Evolutionary conservation across 345 rosid species (phyloP).

Genomic region (Salix caprea): DNA sequence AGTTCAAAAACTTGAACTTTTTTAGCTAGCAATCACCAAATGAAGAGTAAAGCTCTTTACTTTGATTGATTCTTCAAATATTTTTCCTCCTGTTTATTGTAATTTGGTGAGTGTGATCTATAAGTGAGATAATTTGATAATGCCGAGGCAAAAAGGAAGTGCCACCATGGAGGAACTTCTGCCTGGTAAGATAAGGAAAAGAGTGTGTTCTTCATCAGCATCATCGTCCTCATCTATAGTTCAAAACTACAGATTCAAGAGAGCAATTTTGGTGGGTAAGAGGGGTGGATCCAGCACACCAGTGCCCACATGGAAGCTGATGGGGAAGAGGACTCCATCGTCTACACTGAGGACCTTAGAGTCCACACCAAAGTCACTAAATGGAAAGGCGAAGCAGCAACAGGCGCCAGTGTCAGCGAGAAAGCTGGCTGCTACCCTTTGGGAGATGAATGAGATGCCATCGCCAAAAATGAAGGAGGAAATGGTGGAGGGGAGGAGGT

Average conservation of each 20-base stretch:
- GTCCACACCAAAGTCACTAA: constrained; percentile 54
- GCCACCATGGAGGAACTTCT: constrained; percentile 52
- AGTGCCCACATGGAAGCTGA: constrained; percentile 78
- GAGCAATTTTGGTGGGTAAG: constrained; percentile 77
- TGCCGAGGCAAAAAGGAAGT: constrained; percentile 66
- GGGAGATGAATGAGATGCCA: constrained; percentile 99
- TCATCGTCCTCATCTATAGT: constrained; percentile 76
- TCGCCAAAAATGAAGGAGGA: constrained; percentile 52
- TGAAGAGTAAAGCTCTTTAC: neutral
- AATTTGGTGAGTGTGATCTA: neutral
- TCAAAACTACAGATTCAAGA: constrained; percentile 75
- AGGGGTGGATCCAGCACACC: constrained; percentile 87
- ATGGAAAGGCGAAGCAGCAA: constrained; percentile 40
- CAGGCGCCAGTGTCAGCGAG: constrained; percentile 81
- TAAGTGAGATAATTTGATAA: constrained; percentile 17
- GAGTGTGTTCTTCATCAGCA: constrained; percentile 80
- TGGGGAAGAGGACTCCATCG: constrained; percentile 59
- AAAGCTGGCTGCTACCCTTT: constrained; percentile 91
- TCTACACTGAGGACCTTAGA: constrained; percentile 45
- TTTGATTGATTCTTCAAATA: neutral
- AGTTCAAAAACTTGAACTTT: neutral
- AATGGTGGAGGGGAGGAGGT: constrained; percentile 35
- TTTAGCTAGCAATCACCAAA: neutral
- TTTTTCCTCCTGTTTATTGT: neutral
- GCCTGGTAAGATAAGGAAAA: constrained; percentile 83